phyloP scores from a whole-genome alignment of 306 rosid species.

The Ziziphus jujuba region DNA sequence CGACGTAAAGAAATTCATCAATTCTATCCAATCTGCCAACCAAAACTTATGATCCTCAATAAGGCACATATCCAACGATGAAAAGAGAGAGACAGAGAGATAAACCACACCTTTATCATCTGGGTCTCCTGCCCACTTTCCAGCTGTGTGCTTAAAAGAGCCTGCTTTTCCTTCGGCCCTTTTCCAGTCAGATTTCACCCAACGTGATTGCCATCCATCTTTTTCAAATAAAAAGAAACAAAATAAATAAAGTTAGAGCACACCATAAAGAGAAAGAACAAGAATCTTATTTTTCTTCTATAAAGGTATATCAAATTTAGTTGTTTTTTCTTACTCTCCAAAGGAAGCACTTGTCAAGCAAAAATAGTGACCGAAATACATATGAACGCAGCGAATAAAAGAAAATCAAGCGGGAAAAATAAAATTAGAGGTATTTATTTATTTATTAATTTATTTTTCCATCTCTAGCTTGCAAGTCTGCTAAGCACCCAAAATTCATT shows the following conservation, averaged over 20 bases:
- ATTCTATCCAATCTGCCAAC: too few relatives aligned
- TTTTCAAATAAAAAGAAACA: conserved; percentile 17
- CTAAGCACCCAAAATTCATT: too few relatives aligned
- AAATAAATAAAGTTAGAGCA: neutral
- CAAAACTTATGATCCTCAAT: neutral
- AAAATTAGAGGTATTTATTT: too few relatives aligned
- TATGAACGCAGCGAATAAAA: too few relatives aligned
- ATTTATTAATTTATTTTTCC: too few relatives aligned
- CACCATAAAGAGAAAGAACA: neutral
- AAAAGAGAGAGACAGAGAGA: conserved; percentile 5
- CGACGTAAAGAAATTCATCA: too few relatives aligned
- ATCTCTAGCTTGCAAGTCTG: too few relatives aligned
- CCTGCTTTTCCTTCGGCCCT: conserved; percentile 87
- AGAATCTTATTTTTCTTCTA: neutral
- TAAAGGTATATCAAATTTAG: neutral
- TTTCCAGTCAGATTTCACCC: conserved; percentile 95
- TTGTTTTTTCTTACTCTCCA: too few relatives aligned
- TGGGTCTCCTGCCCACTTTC: conserved; percentile 88
- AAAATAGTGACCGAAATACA: too few relatives aligned
- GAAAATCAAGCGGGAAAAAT: too few relatives aligned
- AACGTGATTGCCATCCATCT: conserved; percentile 86
- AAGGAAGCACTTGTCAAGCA: too few relatives aligned
- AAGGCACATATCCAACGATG: neutral
- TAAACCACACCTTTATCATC: conserved; percentile 76
- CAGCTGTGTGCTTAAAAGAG: conserved; percentile 79